Conservation (phyloP, 2,329 filamentous ascomycete species). For the Aspergillus piperis region DNA sequence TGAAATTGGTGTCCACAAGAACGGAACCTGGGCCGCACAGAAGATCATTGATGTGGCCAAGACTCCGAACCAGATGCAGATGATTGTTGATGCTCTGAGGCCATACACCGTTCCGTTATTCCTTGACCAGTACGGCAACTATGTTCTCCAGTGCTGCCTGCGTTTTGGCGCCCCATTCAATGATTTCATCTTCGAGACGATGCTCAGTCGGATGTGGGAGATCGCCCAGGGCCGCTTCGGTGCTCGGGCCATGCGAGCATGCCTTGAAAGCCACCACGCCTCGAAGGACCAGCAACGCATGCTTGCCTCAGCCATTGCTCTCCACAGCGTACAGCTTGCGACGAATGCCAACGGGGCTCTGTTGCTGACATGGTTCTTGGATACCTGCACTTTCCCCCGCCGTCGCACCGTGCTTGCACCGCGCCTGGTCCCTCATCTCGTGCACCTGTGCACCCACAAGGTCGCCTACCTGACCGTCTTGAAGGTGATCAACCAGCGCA, state of each 20-base stretch:
- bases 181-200: conserved; percentile 96
- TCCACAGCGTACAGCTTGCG: conserved; percentile 93
- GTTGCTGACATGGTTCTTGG: conserved; percentile 94
- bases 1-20: conserved; percentile 98
- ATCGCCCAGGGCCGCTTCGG: conserved; percentile 90
- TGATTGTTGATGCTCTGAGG: conserved; percentile 81
- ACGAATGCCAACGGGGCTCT: conserved; percentile 95
- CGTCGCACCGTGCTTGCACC: conserved; percentile 90
- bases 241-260: conserved; percentile 93
- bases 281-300: conserved; percentile 95
- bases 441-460: conserved; percentile 97
- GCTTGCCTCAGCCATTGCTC: conserved; percentile 90
- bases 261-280: conserved; percentile 91
- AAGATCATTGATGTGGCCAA: conserved; percentile 98
- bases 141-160: conserved; percentile 93
- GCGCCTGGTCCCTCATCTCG: conserved; percentile 85
- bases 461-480: conserved; percentile 95
- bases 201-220: conserved; percentile 93
- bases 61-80: conserved; percentile 74
- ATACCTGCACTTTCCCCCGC: conserved; percentile 93
- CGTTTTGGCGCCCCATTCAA: conserved; percentile 88
- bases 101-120: conserved; percentile 89
- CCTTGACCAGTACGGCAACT: conserved; percentile 97
- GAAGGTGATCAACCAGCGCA: conserved; percentile 97
- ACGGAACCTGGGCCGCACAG: conserved; percentile 97